Evolutionary conservation across 768 basidiomycete species (phyloP), one percentile per base, ranked within the genome.

Genomic region (Pulveroboletus sp.): DNA sequence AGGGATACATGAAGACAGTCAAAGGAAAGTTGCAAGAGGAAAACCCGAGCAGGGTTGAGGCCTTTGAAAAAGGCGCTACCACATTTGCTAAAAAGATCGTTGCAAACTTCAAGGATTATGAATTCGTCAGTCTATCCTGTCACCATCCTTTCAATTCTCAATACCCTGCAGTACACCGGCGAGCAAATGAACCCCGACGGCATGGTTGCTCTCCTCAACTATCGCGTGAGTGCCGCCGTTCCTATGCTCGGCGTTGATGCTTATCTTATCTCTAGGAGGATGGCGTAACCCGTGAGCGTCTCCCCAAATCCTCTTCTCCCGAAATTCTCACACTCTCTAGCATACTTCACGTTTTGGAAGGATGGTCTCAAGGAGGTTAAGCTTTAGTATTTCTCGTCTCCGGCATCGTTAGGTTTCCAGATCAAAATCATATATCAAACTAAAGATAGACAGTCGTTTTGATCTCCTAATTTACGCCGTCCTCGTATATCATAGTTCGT

Each of bases 331-430:
- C n/a, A n/a, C 42, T 35, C 51, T 43, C 41, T 58, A 87, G 91
- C 92, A 43, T 94, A 89, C 68, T 82, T 95, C 70, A 93, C 86
- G 27, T 89, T 94, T 78, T 97, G 94, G 94, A 95, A 89, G 73
- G 82, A 97, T 71, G 95, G 96, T 32, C 69, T 93, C 57, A 91
- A 93, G 73, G 77, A 82, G 68, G 64, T 79, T 51, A 93, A 93
- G 69, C 76, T 84, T 55, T 92, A 65, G 64, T 57, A 10, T 30
- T 23, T 30, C n/a, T 47, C 22, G 11, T 38, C 49, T 13, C 40
- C 42, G 27, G 32, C 41, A 34, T 22, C 38, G 36, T 49, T 45
- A 47, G 27, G 43, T 46, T 56, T 14, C 29, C 43, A 51, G 49
- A 51, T 48, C 55, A 46, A 40, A 54, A 49, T 47, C 47, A 45